Conservation (phyloP, 139 green algal genomes). For the Coelastrella sp. region DNA sequence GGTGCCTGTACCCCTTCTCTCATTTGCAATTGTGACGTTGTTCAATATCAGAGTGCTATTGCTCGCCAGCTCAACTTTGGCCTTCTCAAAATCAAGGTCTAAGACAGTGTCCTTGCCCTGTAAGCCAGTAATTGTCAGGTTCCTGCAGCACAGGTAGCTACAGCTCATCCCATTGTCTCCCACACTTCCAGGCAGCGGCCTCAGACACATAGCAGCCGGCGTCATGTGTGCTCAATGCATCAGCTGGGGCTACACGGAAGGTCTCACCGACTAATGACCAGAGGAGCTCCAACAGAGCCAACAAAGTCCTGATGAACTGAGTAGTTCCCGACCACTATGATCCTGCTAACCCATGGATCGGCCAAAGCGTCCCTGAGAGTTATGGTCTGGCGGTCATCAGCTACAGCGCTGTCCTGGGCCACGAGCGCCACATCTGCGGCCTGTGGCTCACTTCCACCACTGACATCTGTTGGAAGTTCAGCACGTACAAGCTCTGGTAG, state of each 20-base stretch:
- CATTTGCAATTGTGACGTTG: not conserved
- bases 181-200: no score
- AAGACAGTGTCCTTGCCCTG: conserved; percentile 2
- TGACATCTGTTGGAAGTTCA: not conserved
- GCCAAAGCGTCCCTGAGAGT: not conserved
- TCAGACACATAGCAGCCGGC: no score
- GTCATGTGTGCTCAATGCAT: no score
- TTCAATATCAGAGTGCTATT: not conserved
- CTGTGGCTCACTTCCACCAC: no score
- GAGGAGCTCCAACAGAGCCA: not conserved
- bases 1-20: not conserved
- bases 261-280: not conserved
- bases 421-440: no score
- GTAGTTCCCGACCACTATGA: not conserved
- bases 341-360: not conserved
- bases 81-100: not conserved
- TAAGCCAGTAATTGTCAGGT: not conserved
- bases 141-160: not conserved
- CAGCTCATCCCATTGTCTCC: no score
- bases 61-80: not conserved
- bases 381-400: not conserved
- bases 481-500: not conserved
- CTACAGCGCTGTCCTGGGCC: not conserved
- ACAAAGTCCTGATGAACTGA: not conserved
- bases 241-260: no score